These are phyloP conservation scores for Mimosa bimucronata DNA, from an alignment of 306 rosid species.

Conservation along the genomic window DNA sequence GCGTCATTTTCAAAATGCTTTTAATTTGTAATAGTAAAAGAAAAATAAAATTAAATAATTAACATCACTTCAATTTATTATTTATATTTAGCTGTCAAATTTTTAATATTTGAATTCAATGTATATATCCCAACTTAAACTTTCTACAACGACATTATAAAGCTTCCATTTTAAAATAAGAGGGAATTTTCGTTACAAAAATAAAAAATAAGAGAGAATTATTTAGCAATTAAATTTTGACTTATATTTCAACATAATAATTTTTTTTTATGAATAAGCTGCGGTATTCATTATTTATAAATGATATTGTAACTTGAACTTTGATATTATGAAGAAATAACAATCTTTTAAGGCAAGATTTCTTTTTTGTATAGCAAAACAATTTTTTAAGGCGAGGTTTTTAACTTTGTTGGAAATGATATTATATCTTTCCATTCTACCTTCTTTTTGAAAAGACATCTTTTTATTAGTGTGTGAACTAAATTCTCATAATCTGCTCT, in stretches of 20 bases:
- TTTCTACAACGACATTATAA: background rate
- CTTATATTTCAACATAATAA: too few species aligned
- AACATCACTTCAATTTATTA: background rate
- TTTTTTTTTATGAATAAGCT: background rate
- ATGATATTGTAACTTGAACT: too few species aligned
- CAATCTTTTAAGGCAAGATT: background rate
- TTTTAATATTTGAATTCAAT: background rate
- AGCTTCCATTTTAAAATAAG: too few species aligned
- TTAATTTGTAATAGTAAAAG: background rate
- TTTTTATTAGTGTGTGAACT: background rate
- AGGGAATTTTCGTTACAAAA: too few species aligned
- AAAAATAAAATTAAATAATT: too few species aligned
- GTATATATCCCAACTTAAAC: background rate
- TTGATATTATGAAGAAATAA: background rate
- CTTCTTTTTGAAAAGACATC: background rate
- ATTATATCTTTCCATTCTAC: background rate
- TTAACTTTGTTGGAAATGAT: background rate
- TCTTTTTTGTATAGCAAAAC: too few species aligned
- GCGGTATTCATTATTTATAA: background rate
- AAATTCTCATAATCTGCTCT: background rate
- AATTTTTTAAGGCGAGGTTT: background rate
- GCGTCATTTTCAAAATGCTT: too few species aligned
- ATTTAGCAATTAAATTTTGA: too few species aligned
- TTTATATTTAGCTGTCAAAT: background rate
- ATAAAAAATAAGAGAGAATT: too few species aligned